Base-by-base conservation (phyloP, 805 yeast species). In the Osmozyma mogii region DNA sequence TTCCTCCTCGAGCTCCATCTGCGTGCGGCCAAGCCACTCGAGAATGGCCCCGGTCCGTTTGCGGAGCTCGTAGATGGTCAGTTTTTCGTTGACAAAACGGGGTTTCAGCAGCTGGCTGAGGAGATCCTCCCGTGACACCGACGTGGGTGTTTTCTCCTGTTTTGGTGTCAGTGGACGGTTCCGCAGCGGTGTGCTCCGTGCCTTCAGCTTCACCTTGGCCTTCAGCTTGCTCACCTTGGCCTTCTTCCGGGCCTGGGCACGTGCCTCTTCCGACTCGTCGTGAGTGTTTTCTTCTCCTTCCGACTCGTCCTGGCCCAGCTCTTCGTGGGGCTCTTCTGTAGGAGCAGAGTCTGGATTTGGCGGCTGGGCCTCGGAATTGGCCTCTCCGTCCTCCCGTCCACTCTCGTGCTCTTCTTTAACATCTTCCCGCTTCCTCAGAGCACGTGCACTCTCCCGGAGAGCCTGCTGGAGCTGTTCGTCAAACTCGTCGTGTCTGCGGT, bases 11-110 rank as follows among this genome's bases (percentile, higher is more conserved):
- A 89, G 58, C 47, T 89, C 97, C 37, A 78, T 56, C 52, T 87
- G 95, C 2, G 94, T 82, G 30, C 95, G 68, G 9, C 88, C 84
- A 15, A 89, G 71, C 68, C 88, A 92, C 56, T 92, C 97, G 44
- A 89, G 59, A 13, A 89, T 89, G 1, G 96, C 94, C 3, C 84
- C 80, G 2, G 87, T 82, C 35, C 98, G 70, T 47, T 84, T 76
- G 33, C 87, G 72, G 84, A 89, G 80, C 52, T 89, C 98, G 43
- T 72, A 70, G 36, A 88, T 54, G 3, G 87, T 72, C 3, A 83
- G 72, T 31, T 84, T 71, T 13, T 77, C 76, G 35, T 79, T 79
- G 5, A 95, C 96, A 25, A 76, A 62, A 32, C 95, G 72, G 9
- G 97, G 96, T 43, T 75, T 81, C 27, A 84, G 78, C 2, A 89